Conservation (phyloP, 2,329 filamentous ascomycete genomes). For the Fusarium caatingaense region DNA sequence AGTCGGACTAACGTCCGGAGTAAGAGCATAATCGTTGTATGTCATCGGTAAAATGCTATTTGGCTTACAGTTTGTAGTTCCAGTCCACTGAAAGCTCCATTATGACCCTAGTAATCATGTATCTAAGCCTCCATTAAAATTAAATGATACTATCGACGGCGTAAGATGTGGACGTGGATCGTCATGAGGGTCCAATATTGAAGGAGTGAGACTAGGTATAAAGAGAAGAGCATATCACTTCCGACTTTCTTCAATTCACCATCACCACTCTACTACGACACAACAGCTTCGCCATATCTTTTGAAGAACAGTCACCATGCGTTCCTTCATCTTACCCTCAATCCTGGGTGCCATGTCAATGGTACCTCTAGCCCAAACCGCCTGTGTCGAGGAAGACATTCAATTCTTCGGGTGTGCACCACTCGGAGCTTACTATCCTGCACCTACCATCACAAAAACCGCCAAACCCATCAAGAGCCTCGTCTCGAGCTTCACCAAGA, state of each 20-base stretch:
- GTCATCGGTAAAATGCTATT: not conserved
- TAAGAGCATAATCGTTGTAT: not conserved
- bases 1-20: not conserved
- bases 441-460: constrained; percentile 17
- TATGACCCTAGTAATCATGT: not conserved
- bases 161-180: not conserved
- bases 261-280: not conserved
- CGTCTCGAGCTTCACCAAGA: constrained; percentile 2
- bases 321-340: not conserved
- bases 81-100: not conserved
- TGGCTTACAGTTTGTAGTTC: not conserved
- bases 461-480: constrained; percentile 4
- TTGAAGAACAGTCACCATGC: not conserved
- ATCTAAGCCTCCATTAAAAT: not conserved
- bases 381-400: constrained; percentile 5
- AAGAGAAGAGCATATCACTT: not conserved
- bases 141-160: accelerated
- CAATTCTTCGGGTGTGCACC: constrained; percentile 37
- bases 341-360: not conserved
- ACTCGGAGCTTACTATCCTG: constrained; percentile 39
- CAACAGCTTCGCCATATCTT: not conserved
- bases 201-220: not conserved
- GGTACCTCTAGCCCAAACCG: not conserved
- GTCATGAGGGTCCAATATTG: not conserved
- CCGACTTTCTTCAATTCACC: not conserved